These are phyloP conservation scores for Salix brachista DNA, from an alignment of 345 rosid species.

Conservation along the genomic window DNA sequence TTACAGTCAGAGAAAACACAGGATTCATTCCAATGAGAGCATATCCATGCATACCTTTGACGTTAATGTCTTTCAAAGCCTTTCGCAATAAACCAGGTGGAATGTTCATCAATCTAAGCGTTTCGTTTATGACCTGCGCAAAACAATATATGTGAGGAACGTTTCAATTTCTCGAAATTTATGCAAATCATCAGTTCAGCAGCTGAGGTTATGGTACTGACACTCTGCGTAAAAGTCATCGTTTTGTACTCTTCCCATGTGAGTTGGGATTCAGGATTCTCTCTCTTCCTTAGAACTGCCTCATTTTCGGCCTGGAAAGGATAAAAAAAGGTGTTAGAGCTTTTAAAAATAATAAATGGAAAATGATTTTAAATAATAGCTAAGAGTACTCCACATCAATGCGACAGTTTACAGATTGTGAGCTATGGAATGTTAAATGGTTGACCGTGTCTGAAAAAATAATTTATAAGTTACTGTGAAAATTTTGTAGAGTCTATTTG, in stretches of 20 bases:
- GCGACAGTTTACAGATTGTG: neutral
- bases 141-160: neutral
- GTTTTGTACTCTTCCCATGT: conserved; percentile 1
- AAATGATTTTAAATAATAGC: neutral
- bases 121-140: neutral
- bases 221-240: neutral
- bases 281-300: neutral
- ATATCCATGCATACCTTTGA: neutral
- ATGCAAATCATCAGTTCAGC: neutral
- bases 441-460: neutral
- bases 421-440: neutral
- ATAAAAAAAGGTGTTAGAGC: neutral
- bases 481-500: neutral
- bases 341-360: neutral
- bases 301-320: neutral
- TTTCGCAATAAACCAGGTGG: conserved; percentile 5
- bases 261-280: neutral
- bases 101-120: conserved; percentile 1
- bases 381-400: neutral
- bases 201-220: neutral
- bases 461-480: neutral
- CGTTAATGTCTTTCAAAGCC: neutral
- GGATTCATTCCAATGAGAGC: neutral
- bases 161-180: neutral
- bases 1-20: neutral